Base-by-base conservation (phyloP, 495 filamentous ascomycete genomes). In the Letharia columbiana region DNA sequence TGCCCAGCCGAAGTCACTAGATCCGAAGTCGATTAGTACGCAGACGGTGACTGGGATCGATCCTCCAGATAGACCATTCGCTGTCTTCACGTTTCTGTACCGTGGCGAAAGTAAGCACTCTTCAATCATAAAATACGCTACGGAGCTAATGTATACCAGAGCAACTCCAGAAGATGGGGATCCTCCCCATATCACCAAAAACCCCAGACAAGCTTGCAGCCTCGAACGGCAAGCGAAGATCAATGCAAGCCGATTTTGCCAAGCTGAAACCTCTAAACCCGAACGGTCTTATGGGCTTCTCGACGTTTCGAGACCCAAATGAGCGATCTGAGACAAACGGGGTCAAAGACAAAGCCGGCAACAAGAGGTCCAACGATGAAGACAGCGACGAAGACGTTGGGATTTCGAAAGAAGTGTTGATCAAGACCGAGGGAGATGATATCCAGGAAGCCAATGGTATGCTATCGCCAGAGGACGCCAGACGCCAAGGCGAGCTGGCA, bases 21-120 rank as follows among this genome's bases (percentile, higher is more conserved):
- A 99, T 78, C 94, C 92, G 2, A 96, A 96, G 77, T 89, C 89
- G 12, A 98, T 99, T 73, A 96, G 92, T 71, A 98, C 95, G 0
- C 94, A 99, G 77, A 97, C 93, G 0, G 94, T 99, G 23, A 98
- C 92, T 33, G 94, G 94, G n/a, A 96, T 99, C 69, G 94, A 99
- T 76, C 87, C 89, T 1, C 90, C 91, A 35, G 92, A 97, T 63
- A 91, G 91, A 75, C 95, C 96, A 20, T 99, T 96, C 78, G 94
- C 94, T 2, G 88, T 89, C 15, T 99, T 99, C 75, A 96, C 96
- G 8, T 99, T 99, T 74, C 90, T 98, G 80, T 99, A 99, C 73
- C 85, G 94, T 63, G 94, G 95, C 73, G 90, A 96, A 76, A 87
- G 94, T 96, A 79, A 81, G 92, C 84, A 56, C 15, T 60, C 20